Evolutionary conservation across 148 eudicot genomes (phyloP).

Genomic region (Mesembryanthemum crystallinum): DNA sequence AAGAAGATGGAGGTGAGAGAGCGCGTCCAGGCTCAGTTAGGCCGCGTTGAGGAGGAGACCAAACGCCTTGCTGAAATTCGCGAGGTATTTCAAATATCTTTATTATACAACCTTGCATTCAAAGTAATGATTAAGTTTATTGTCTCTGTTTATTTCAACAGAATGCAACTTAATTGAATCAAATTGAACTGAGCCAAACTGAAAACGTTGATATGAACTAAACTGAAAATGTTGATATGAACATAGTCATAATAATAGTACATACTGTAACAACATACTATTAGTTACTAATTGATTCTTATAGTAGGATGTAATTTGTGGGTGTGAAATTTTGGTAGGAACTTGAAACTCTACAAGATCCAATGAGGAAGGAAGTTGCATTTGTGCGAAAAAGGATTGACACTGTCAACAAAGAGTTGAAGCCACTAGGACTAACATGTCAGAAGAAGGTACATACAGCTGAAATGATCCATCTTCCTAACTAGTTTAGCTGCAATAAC

Average conservation of each 20-base stretch:
- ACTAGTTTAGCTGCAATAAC: not conserved
- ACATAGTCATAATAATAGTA: too few species aligned
- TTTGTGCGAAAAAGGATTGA: constrained; percentile 58
- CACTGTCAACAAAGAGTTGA: constrained; percentile 51
- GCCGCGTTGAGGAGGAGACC: constrained; percentile 81
- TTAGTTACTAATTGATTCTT: too few species aligned
- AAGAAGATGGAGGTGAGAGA: constrained; percentile 64
- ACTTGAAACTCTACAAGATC: constrained; percentile 61
- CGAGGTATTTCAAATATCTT: constrained; percentile 57
- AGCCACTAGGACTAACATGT: constrained; percentile 51
- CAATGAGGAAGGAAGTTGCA: constrained; percentile 66
- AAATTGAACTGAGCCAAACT: too few species aligned
- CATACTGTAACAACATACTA: too few species aligned
- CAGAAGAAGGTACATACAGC: constrained; percentile 46
- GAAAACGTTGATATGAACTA: too few species aligned
- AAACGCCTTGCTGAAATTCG: constrained; percentile 85
- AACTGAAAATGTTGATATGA: too few species aligned
- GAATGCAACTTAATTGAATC: too few species aligned
- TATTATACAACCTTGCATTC: too few species aligned
- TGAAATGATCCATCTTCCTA: too few species aligned
- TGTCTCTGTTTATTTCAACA: too few species aligned
- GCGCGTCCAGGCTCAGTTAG: constrained; percentile 68
- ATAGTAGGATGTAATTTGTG: not conserved
- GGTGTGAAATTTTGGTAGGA: constrained; percentile 34
- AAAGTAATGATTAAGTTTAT: too few species aligned